phyloP scores from a whole-genome alignment of 306 rosid genomes.

The Dryas drummondii region DNA sequence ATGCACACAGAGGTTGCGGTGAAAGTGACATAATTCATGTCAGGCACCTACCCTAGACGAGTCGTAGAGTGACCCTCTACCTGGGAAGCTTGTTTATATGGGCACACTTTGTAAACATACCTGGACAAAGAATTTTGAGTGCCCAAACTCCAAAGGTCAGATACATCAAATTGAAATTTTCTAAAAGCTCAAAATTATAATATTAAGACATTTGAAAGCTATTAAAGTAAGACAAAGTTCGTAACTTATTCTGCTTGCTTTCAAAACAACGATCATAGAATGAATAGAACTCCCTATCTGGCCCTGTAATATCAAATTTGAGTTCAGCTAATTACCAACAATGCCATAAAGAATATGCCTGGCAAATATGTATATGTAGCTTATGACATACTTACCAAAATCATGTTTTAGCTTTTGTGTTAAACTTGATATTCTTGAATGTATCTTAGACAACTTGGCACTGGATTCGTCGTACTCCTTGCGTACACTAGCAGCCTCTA shows the following conservation, averaged over 20 bases:
- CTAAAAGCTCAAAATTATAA: constrained; percentile 11
- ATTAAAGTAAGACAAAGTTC: constrained; percentile 25
- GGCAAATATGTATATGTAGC: constrained; percentile 21
- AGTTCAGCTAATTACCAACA: constrained; percentile 34
- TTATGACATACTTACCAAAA: constrained; percentile 69
- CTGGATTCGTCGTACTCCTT: constrained; percentile 93
- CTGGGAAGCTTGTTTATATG: constrained; percentile 92
- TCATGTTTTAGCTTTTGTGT: constrained; percentile 73
- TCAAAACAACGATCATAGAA: constrained; percentile 85
- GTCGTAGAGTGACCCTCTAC: constrained; percentile 83
- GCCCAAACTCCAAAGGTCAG: constrained; percentile 32
- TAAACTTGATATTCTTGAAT: constrained; percentile 84
- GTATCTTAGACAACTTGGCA: constrained; percentile 76
- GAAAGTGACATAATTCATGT: not conserved
- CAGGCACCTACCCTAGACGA: constrained; percentile 77
- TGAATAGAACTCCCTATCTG: constrained; percentile 85
- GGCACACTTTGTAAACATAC: constrained; percentile 94
- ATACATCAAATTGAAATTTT: constrained; percentile 23
- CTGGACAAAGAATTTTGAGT: constrained; percentile 51
- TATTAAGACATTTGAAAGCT: constrained; percentile 10
- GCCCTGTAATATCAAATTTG: constrained; percentile 56
- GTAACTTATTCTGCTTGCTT: constrained; percentile 88
- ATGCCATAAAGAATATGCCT: constrained; percentile 17
- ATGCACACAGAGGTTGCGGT: not conserved
- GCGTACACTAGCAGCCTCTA: constrained; percentile 85